Evolutionary conservation across 2,329 filamentous ascomycete species (phyloP).

Genomic region (Penicillium sp.): DNA sequence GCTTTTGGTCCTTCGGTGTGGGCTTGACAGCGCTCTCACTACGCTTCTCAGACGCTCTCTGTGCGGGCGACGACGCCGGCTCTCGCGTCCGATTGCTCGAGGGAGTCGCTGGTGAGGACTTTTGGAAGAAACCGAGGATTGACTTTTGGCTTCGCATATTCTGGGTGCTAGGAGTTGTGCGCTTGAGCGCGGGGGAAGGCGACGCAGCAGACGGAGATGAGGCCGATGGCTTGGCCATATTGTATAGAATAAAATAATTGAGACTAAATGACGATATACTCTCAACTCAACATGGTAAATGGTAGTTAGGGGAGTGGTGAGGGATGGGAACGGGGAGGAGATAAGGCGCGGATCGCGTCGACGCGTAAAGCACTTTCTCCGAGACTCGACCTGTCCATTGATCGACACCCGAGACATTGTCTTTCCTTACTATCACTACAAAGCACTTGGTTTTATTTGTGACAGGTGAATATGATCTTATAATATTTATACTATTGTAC

Average conservation of each 20-base stretch:
- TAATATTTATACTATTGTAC: slow-evolving; percentile 10
- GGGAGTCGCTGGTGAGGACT: slow-evolving; percentile 48
- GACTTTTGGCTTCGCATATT: slow-evolving; percentile 63
- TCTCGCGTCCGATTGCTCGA: slow-evolving; percentile 29
- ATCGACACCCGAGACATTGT: slow-evolving; percentile 1
- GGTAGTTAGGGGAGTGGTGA: background rate
- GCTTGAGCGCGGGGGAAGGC: slow-evolving; percentile 37
- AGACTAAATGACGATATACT: background rate
- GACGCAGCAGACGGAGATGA: slow-evolving; percentile 36
- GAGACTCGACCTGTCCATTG: slow-evolving; percentile 9
- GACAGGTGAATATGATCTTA: background rate
- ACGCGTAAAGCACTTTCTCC: slow-evolving; percentile 39
- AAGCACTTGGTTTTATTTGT: background rate
- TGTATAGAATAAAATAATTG: background rate
- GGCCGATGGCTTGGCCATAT: slow-evolving; percentile 39
- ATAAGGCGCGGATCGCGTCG: slow-evolving; percentile 33
- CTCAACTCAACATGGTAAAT: background rate
- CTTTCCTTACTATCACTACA: background rate
- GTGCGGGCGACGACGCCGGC: slow-evolving; percentile 38
- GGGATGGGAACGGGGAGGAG: slow-evolving; percentile 8
- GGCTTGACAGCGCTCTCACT: slow-evolving; percentile 29
- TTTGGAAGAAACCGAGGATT: slow-evolving; percentile 78
- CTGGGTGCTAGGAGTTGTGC: slow-evolving; percentile 41
- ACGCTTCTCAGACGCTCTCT: slow-evolving; percentile 33
- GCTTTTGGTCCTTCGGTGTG: slow-evolving; percentile 48